phyloP scores from a whole-genome alignment of 768 basidiomycete genomes.

The Termitomyces eurrhizus region DNA sequence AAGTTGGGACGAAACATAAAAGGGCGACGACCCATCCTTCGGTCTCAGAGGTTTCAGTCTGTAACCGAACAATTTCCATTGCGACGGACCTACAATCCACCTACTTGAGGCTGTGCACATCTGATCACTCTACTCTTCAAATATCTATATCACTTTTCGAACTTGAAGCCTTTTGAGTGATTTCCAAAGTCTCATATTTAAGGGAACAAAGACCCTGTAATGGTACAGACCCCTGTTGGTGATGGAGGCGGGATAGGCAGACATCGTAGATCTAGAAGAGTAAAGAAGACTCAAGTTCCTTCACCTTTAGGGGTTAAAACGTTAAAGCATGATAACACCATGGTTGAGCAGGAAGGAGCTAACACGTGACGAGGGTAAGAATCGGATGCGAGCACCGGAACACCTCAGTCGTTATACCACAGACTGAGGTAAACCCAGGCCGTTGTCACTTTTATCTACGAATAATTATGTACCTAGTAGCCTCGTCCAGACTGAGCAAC shows the following conservation, averaged over 20 bases:
- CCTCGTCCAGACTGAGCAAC: too few species aligned
- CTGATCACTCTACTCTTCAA: neutral
- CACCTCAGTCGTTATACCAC: too few species aligned
- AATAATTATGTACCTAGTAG: too few species aligned
- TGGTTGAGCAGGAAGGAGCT: too few species aligned
- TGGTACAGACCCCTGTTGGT: too few species aligned
- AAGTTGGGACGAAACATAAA: neutral
- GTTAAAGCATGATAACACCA: too few species aligned
- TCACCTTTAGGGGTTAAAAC: too few species aligned
- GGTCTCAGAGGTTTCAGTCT: neutral
- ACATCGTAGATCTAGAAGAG: neutral
- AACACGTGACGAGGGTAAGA: too few species aligned
- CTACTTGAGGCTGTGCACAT: neutral
- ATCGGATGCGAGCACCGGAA: too few species aligned
- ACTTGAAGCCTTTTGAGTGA: neutral
- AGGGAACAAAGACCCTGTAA: too few species aligned
- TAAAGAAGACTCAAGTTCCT: neutral
- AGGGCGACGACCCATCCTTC: neutral
- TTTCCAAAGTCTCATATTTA: neutral
- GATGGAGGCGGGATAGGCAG: neutral
- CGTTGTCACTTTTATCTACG: too few species aligned
- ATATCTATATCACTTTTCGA: neutral
- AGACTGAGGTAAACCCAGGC: too few species aligned
- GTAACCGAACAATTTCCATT: neutral
- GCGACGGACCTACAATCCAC: neutral